Base-by-base conservation (phyloP, 2,329 filamentous ascomycete species). In the Stenocarpella maydis region DNA sequence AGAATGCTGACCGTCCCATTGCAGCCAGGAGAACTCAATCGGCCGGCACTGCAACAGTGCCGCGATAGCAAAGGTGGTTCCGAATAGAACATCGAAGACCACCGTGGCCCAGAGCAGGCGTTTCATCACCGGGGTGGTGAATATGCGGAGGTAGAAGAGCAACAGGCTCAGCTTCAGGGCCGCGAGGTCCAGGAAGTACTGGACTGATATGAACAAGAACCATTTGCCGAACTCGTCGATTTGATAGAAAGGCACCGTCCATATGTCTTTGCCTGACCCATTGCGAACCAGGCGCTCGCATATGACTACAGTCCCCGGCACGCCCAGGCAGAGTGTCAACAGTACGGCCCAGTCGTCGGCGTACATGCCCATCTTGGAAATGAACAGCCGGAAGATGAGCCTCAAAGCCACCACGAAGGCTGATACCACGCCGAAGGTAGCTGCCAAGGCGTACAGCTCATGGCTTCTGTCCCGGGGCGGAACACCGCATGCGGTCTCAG, bases 21-120 rank as follows among this genome's bases (percentile, higher is more conserved):
- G 75, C 0, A 71, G 75, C 83, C 83, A 85, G 68, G 80, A 80
- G 47, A 77, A 82, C 4, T 69, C 71, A 0, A 84, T 74, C 0
- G 83, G 82, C 1, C 73, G 75, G 63, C 82, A 83, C 43, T 83
- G 78, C 9, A 82, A 79, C 1, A 80, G 74, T 4, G 73, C 76
- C 2, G 75, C 71, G 1, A 82, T 58, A 1, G 77, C 67, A 54
- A 82, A 84, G 0, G 74, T 66, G 1, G 77, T 31, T 1, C 78
- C 78, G 14, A 52, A 64, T 15, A 67, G 14, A 1, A 39, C 14
- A 6, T 54, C 63, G 15, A 71, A 67, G 2, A 47, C 61, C 19
- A 66, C 50, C 1, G 69, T 71, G 8, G 24, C 61, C 39, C 47
- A 49, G 19, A 71, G 69, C 14, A 71, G 26, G 8, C 37, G n/a